Evolutionary conservation across 2,329 filamentous ascomycete genomes (phyloP).

Genomic region (Cyclaneusma minus): DNA sequence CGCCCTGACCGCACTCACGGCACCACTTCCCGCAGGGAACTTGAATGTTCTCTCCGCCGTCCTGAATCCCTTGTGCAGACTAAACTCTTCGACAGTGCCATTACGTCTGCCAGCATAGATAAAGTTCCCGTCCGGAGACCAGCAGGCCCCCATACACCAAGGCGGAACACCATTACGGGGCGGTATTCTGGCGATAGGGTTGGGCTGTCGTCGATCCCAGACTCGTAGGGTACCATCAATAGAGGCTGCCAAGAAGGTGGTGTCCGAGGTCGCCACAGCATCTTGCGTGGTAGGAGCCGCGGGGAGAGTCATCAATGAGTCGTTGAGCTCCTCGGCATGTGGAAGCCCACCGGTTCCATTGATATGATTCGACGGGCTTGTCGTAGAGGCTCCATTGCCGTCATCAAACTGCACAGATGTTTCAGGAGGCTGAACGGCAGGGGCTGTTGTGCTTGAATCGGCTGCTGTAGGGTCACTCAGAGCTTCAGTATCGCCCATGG

Average conservation of each 20-base stretch:
- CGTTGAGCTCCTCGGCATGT: constrained; percentile 26
- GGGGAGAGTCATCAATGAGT: constrained; percentile 8
- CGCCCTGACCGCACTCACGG: constrained; percentile 72
- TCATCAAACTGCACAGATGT: constrained; percentile 5
- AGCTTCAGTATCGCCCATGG: constrained; percentile 2
- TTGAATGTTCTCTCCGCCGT: constrained; percentile 66
- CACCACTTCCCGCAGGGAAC: constrained; percentile 77
- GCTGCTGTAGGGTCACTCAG: constrained; percentile 13
- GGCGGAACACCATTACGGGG: constrained; percentile 66
- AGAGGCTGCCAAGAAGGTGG: constrained; percentile 75
- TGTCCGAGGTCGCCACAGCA: constrained; percentile 47
- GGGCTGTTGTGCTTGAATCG: constrained; percentile 6
- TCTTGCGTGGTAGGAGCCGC: constrained; percentile 28
- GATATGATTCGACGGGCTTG: constrained; percentile 1
- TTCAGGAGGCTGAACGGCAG: constrained; percentile 11
- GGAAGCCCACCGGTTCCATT: constrained; percentile 41
- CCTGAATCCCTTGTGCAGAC: constrained; percentile 65
- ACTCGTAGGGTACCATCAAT: constrained; percentile 82
- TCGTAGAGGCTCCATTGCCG: constrained; percentile 1
- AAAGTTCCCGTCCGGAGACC: constrained; percentile 88
- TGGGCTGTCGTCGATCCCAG: constrained; percentile 71
- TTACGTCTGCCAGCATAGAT: constrained; percentile 89
- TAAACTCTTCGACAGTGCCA: constrained; percentile 87
- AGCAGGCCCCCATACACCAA: constrained; percentile 96
- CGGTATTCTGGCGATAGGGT: constrained; percentile 65